Conservation (phyloP, 768 basidiomycete species). For the Zangia roseola region DNA sequence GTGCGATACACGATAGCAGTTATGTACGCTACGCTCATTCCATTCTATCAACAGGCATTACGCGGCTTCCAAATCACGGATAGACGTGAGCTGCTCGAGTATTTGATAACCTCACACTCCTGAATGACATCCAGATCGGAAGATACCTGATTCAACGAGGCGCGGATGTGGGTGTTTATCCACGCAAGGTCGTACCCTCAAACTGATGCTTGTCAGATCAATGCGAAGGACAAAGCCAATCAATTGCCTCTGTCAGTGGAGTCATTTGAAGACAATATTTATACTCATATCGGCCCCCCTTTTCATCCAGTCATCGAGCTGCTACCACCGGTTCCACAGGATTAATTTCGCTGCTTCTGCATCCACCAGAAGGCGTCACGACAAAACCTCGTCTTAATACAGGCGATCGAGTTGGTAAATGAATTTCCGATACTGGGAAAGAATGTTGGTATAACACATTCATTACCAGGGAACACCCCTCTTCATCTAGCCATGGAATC, state of each 20-base stretch:
- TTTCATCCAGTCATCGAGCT: conserved; percentile 75
- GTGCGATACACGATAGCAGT: conserved; percentile 41
- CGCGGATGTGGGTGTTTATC: conserved; percentile 72
- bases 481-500: conserved; percentile 97
- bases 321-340: conserved; percentile 93
- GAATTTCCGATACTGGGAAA: neutral
- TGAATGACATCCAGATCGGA: conserved; percentile 66
- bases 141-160: conserved; percentile 81
- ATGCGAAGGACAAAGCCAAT: conserved; percentile 89
- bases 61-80: conserved; percentile 87
- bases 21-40: conserved; percentile 1
- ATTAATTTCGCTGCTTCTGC: conserved; percentile 83
- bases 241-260: conserved; percentile 78
- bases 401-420: conserved; percentile 70
- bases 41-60: conserved; percentile 63
- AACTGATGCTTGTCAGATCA: conserved; percentile 63
- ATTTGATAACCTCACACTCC: conserved; percentile 20
- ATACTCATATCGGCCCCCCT: neutral
- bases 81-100: conserved; percentile 55
- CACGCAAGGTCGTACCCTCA: conserved; percentile 28
- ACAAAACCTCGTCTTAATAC: conserved; percentile 84
- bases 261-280: neutral
- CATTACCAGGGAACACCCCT: conserved; percentile 81
- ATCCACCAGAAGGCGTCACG: conserved; percentile 67
- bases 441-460: neutral